Evolutionary conservation across 2,329 filamentous ascomycete genomes (phyloP).

Genomic region (Hypoxylon sp.): DNA sequence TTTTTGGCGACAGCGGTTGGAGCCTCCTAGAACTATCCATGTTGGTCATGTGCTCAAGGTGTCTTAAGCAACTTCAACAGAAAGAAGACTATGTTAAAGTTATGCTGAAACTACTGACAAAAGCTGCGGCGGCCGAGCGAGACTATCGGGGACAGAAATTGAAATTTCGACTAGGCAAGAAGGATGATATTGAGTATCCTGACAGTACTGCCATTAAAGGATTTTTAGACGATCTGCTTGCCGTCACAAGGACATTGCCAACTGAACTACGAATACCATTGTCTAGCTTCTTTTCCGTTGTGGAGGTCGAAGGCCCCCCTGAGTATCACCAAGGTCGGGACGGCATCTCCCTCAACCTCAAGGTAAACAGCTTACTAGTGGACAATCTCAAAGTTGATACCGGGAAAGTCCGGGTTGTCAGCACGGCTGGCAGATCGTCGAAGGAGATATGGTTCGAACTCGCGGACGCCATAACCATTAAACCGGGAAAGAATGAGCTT

Average conservation of each 20-base stretch:
- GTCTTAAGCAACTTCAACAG: conserved; percentile 81
- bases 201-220: conserved; percentile 61
- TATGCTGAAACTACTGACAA: conserved; percentile 80
- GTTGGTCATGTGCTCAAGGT: conserved; percentile 87
- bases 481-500: conserved; percentile 67
- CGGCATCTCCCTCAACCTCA: conserved; percentile 79
- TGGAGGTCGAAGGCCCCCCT: conserved; percentile 78
- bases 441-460: conserved; percentile 78
- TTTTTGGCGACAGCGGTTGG: conserved; percentile 86
- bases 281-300: conserved; percentile 78
- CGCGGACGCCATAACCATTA: conserved; percentile 62
- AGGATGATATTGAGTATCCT: conserved; percentile 51
- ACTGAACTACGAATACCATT: conserved; percentile 78
- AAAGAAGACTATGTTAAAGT: conserved; percentile 85
- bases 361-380: conserved; percentile 78
- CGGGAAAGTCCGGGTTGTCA: conserved; percentile 74
- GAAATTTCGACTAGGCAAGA: conserved; percentile 56
- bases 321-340: conserved; percentile 80
- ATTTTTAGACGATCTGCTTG: conserved; percentile 64
- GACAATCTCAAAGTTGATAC: conserved; percentile 78
- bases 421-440: conserved; percentile 66
- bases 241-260: conserved; percentile 61
- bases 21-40: conserved; percentile 83
- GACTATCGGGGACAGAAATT: conserved; percentile 62
- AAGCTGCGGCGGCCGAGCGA: conserved; percentile 71